Conservation (phyloP, 768 basidiomycete genomes). For the Tricholoma sp. region DNA sequence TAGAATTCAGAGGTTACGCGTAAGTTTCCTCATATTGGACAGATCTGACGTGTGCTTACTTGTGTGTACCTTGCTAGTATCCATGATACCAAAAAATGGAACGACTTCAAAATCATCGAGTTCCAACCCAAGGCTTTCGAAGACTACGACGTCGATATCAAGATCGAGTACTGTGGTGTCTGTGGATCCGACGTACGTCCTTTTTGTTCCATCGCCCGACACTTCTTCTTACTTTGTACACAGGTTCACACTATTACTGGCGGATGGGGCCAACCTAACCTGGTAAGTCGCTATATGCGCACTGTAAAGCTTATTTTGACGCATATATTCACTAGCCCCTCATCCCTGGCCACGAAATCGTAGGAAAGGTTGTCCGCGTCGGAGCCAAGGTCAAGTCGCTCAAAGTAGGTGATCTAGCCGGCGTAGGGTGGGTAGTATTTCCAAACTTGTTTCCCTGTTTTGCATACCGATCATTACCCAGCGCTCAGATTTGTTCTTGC, state of each 20-base stretch:
- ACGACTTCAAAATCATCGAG: constrained; percentile 36
- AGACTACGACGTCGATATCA: constrained; percentile 52
- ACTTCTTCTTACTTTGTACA: background rate
- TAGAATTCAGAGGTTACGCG: background rate
- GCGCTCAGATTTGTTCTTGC: constrained; percentile 45
- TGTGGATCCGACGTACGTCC: constrained; percentile 46
- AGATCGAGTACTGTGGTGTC: constrained; percentile 45
- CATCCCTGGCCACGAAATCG: constrained; percentile 41
- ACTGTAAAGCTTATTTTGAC: background rate
- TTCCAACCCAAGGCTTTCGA: constrained; percentile 49
- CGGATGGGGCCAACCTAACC: constrained; percentile 26
- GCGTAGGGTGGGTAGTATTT: constrained; percentile 27
- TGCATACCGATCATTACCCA: constrained; percentile 15
- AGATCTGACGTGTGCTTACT: background rate
- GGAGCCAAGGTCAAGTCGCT: constrained; percentile 49
- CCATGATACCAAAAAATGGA: constrained; percentile 32
- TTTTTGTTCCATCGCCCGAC: constrained; percentile 16
- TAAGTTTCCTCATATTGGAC: background rate
- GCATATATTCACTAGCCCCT: no score
- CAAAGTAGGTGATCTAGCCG: constrained; percentile 54
- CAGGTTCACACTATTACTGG: no score
- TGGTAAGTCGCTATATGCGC: constrained; percentile 14
- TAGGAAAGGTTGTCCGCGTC: constrained; percentile 47
- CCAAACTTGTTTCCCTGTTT: background rate
- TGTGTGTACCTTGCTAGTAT: constrained; percentile 14